Base-by-base conservation (phyloP, 2,329 filamentous ascomycete genomes). In the Alternaria sp. region DNA sequence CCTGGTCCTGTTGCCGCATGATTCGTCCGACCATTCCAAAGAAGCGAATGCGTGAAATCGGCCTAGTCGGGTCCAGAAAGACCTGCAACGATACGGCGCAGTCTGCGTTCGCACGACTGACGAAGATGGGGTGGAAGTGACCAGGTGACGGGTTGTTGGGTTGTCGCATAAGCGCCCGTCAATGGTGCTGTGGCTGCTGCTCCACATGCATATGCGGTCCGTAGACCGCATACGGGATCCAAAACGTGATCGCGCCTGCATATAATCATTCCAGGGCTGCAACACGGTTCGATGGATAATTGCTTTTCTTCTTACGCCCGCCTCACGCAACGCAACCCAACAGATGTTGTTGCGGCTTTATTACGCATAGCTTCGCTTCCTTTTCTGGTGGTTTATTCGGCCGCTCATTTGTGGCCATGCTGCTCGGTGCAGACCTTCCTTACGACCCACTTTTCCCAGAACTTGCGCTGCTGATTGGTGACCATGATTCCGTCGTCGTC, bases 381-480 rank as follows among this genome's bases (percentile, higher is more conserved):
- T 46, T 47, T n/a, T 33, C 12, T 56, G 43, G n/a, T 28, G 15
- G 25, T 59, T 18, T 20, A 4, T 18, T 18, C 37, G 25, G 15
- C 47, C 45, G 45, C 43, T 78, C 68, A 80, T 66, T 78, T 79
- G 68, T 79, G 77, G 41, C 72, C 74, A 64, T 82, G 80, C 64
- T 79, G 79, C 64, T 82, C 79, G 20, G 75, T 76, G 76, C 85
- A 87, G 23, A 62, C 61, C 64, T 82, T 76, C 50, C 83, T 76
- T 12, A 86, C 71, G 12, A 85, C 84, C 86, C 86, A 88, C 67
- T 82, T 82, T 73, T 88, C 85, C 86, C 85, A 87, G 57, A 82
- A 78, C 68, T 86, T 87, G 55, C 86, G 81, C 68, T 87, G 84
- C 37, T 75, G 70, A 64, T 83, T 82, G n/a, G 78, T 81, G 5